Evolutionary conservation across 495 filamentous ascomycete species (phyloP).

Genomic region (Hypoxylon subgilvum): DNA sequence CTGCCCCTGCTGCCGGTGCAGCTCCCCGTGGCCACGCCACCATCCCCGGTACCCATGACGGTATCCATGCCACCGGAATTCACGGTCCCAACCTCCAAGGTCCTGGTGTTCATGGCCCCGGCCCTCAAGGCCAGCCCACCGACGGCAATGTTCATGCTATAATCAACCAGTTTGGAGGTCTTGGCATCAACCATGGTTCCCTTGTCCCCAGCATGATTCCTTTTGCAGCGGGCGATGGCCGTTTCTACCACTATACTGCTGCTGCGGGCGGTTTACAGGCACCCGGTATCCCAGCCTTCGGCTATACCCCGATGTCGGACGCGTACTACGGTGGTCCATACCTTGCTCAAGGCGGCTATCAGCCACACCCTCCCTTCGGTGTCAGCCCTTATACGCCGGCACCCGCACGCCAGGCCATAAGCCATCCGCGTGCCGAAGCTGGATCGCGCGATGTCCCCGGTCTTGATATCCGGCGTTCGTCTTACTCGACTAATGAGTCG

Average conservation of each 20-base stretch:
- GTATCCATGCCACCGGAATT: slow-evolving; percentile 12
- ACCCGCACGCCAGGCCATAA: slow-evolving; percentile 45
- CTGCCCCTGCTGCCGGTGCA: slow-evolving; percentile 2
- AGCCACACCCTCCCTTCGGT: slow-evolving; percentile 38
- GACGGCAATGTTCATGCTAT: slow-evolving; percentile 40
- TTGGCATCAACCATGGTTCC: slow-evolving; percentile 34
- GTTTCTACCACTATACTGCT: slow-evolving; percentile 44
- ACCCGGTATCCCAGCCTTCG: slow-evolving; percentile 30
- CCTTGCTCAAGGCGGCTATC: slow-evolving; percentile 30
- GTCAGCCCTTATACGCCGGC: slow-evolving; percentile 59
- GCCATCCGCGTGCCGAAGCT: slow-evolving; percentile 48
- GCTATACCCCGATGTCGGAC: slow-evolving; percentile 35
- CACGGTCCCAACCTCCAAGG: too few relatives aligned
- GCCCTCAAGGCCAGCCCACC: slow-evolving; percentile 16
- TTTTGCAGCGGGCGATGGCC: slow-evolving; percentile 45
- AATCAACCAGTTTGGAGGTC: slow-evolving; percentile 39
- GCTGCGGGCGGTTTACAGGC: slow-evolving; percentile 28
- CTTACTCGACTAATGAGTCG: slow-evolving; percentile 73
- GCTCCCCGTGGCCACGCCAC: background rate
- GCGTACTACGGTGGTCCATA: slow-evolving; percentile 34
- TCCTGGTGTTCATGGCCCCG: slow-evolving; percentile 14
- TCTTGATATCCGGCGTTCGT: slow-evolving; percentile 66
- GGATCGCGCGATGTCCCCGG: slow-evolving; percentile 59
- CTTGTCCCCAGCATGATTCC: slow-evolving; percentile 35
- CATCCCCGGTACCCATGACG: background rate